Base-by-base conservation (phyloP, 2,329 filamentous ascomycete species). In the Pseudogymnoascus sp. region DNA sequence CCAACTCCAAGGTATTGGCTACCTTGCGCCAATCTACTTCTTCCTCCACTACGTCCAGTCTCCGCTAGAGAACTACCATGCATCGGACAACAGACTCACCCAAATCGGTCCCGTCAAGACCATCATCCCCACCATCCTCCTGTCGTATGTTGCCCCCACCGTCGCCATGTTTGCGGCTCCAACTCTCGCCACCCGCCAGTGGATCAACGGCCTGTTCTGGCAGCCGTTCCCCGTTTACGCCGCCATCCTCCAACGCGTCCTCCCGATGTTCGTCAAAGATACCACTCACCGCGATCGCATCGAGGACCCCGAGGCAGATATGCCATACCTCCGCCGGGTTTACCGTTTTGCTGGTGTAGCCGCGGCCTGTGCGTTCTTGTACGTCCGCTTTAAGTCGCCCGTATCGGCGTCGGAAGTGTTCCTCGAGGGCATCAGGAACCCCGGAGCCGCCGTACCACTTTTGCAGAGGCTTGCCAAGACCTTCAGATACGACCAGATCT, bases 41-140 rank as follows among this genome's bases (percentile, higher is more conserved):
- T 75, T 74, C 64, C 64, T 75, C 36, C 72, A 75, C 61, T 76
- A 74, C 59, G 61, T 74, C 4, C 68, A 69, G 58, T 69, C 68
- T 21, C 69, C 72, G 5, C 64, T 73, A n/a, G 69, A 71, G 15
- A 71, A 69, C 5, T 75, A 72, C 61, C 65, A 69, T 1, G 68
- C 71, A 3, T 63, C 67, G 6, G 74, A 76, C 55, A 71, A 71
- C 48, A 68, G 74, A 31, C 61, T 75, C 15, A 70, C 69, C 3
- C 67, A 70, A 27, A 62, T 70, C 4, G 62, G 66, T 12, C 67
- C 69, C 7, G 69, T 69, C 5, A 67, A 67, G 40, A 70, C 69
- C 2, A 66, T 75, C 35, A 63, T 74, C 31, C 70, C 71, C 7
- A 66, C 71, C 1, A 64, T 72, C 27, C 42, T 68, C 5, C 33